Evolutionary conservation across 2,329 filamentous ascomycete species (phyloP).

Genomic region (Colletotrichum sp.): DNA sequence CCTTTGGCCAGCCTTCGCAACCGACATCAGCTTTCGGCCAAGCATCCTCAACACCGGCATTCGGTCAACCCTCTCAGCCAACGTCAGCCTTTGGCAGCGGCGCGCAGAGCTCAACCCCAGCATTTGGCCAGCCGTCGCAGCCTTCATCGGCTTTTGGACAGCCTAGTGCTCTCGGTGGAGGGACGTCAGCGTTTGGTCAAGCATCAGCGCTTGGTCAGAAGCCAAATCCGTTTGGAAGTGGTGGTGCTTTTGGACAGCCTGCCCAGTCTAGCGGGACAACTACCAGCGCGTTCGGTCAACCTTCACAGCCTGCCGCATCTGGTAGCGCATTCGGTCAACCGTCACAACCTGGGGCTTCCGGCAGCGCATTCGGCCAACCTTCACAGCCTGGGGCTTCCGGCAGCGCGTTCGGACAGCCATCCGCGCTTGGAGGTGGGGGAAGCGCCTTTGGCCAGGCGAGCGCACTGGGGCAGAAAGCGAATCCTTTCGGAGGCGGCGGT

Average conservation of each 20-base stretch:
- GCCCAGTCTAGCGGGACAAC: slow-evolving; percentile 13
- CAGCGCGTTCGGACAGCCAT: background rate
- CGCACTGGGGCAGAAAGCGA: slow-evolving; percentile 41
- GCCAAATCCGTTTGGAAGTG: slow-evolving; percentile 41
- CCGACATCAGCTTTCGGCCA: slow-evolving; percentile 40
- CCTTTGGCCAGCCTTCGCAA: slow-evolving; percentile 46
- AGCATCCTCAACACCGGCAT: slow-evolving; percentile 34
- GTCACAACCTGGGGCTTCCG: slow-evolving; percentile 29
- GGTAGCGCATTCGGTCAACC: slow-evolving; percentile 41
- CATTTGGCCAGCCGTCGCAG: slow-evolving; percentile 42
- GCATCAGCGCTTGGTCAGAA: slow-evolving; percentile 39
- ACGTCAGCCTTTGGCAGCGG: slow-evolving; percentile 38
- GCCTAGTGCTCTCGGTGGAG: slow-evolving; percentile 26
- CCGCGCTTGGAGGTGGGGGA: background rate
- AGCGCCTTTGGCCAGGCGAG: slow-evolving; percentile 42
- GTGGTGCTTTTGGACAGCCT: slow-evolving; percentile 19
- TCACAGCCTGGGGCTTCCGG: background rate
- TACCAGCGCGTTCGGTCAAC: background rate
- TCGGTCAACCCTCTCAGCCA: slow-evolving; percentile 24
- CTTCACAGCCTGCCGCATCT: slow-evolving; percentile 1
- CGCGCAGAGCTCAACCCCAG: slow-evolving; percentile 34
- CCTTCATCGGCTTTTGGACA: slow-evolving; percentile 36
- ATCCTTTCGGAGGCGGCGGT: slow-evolving; percentile 37
- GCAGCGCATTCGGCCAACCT: slow-evolving; percentile 16
- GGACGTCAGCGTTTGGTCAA: slow-evolving; percentile 38